Conservation (phyloP, 768 basidiomycete genomes). For the Mycena sanguinolenta region DNA sequence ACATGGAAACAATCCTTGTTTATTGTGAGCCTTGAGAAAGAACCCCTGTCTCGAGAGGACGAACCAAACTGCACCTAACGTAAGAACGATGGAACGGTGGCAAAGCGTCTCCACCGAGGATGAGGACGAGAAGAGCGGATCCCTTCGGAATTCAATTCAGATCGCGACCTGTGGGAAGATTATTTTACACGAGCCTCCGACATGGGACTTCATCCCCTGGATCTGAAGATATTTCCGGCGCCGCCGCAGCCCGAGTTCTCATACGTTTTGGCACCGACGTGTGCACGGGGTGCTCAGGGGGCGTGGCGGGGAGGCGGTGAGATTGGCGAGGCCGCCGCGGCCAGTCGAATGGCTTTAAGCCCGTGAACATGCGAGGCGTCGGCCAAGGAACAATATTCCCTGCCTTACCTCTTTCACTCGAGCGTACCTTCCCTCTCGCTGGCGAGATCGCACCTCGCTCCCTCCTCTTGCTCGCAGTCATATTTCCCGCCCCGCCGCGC, state of each 20-base stretch:
- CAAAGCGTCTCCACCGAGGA: too few relatives aligned
- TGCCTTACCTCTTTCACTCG: slow-evolving; percentile 73
- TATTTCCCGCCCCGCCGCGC: too few relatives aligned
- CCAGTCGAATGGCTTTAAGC: slow-evolving; percentile 76
- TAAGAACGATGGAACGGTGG: too few relatives aligned
- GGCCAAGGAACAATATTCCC: slow-evolving; percentile 66
- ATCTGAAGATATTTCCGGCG: slow-evolving; percentile 74
- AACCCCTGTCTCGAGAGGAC: too few relatives aligned
- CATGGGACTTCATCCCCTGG: too few relatives aligned
- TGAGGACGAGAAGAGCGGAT: too few relatives aligned
- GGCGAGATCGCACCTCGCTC: slow-evolving; percentile 57
- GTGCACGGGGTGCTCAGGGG: slow-evolving; percentile 47
- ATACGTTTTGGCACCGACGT: slow-evolving; percentile 41
- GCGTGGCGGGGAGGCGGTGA: slow-evolving; percentile 54
- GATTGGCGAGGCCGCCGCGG: slow-evolving; percentile 77
- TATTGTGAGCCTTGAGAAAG: too few relatives aligned
- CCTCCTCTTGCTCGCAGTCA: slow-evolving; percentile 55
- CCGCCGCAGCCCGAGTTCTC: slow-evolving; percentile 72
- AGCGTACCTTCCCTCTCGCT: slow-evolving; percentile 55
- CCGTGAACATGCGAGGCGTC: slow-evolving; percentile 39
- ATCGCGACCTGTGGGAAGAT: too few relatives aligned
- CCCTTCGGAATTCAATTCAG: too few relatives aligned
- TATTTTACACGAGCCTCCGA: too few relatives aligned
- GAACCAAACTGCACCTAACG: too few relatives aligned
- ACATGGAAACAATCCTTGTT: too few relatives aligned